Base-by-base conservation (phyloP, 352 stramenopile genomes). In the Aphanomyces astaci region DNA sequence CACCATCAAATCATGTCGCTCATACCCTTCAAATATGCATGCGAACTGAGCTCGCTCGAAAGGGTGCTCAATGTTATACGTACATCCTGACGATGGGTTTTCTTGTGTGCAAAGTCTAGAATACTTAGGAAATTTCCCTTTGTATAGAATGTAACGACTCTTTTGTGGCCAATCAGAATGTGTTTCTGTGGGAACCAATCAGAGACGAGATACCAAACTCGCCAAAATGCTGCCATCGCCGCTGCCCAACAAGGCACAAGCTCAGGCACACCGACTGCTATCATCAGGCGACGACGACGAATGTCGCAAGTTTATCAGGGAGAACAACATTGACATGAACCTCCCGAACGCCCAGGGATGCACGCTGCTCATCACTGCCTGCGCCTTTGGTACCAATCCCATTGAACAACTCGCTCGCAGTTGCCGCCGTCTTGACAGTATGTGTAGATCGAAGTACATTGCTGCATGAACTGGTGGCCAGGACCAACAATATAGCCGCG, bases 361-460 rank as follows among this genome's bases (percentile, higher is more conserved):
- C 73, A 94, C 76, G 52, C 63, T 94, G 27, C 81, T 94, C 68
- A 91, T 94, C 83, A 90, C 76, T 53, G 80, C 84, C 53, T 90
- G 84, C 52, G 80, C 82, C 31, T 86, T 74, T 46, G 82, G 86
- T 94, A 54, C n/a, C n/a, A n/a, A n/a, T n/a, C n/a, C n/a, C n/a
- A 22, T 70, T n/a, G 45, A 22, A 48, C 22, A 55, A 39, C 13
- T 31, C 19, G 7, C 57, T 24, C 10, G 19, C 30, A 46, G n/a
- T n/a, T n/a, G n/a, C n/a, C n/a, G n/a, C n/a, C n/a, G n/a, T n/a
- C n/a, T n/a, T n/a, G n/a, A n/a, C n/a, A n/a, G n/a, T n/a, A n/a
- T n/a, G n/a, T 46, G 40, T 68, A 94, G 86, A 75, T 28, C 71
- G 86, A 56, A 76, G 79, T 43, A 83, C 92, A 32, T 73, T 94